phyloP scores from a whole-genome alignment of 139 green algal species.

The Tetraselmis chui region DNA sequence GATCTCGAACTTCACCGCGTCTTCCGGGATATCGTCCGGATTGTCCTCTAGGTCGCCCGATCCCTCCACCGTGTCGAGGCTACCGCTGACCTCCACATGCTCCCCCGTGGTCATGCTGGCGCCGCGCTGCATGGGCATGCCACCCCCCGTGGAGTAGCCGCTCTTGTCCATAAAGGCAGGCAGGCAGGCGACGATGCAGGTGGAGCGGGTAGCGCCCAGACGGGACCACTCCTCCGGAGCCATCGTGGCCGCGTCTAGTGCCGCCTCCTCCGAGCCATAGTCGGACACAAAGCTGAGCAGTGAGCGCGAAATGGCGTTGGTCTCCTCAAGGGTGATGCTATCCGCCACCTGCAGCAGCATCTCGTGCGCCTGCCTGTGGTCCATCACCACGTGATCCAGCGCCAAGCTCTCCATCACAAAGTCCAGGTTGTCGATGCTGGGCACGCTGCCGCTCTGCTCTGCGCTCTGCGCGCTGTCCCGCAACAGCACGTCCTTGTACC shows the following conservation, averaged over 20 bases:
- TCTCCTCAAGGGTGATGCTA: constrained; percentile 69
- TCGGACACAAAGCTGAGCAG: constrained; percentile 87
- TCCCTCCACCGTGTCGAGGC: constrained; percentile 10
- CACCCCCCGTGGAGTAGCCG: constrained; percentile 31
- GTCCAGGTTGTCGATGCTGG: constrained; percentile 87
- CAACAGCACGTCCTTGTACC: constrained; percentile 82
- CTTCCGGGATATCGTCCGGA: constrained; percentile 35
- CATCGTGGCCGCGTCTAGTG: constrained; percentile 39
- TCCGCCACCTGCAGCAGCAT: constrained; percentile 57
- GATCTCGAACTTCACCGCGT: constrained; percentile 67
- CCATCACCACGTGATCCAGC: constrained; percentile 81
- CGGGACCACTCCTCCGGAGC: constrained; percentile 25
- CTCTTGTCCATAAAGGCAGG: constrained; percentile 69
- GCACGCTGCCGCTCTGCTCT: constrained; percentile 74
- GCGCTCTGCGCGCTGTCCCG: constrained; percentile 81
- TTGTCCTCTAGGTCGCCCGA: constrained; percentile 14
- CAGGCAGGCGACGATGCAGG: constrained; percentile 87
- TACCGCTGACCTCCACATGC: constrained; percentile 59
- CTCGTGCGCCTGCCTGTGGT: constrained; percentile 48
- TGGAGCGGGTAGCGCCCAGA: constrained; percentile 47
- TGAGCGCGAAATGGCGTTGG: constrained; percentile 62
- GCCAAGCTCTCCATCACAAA: constrained; percentile 97
- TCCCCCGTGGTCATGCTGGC: constrained; percentile 57
- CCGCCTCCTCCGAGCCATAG: constrained; percentile 60
- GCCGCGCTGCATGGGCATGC: constrained; percentile 32